phyloP scores from a whole-genome alignment of 768 basidiomycete genomes.

The Boletus eberwhitei region DNA sequence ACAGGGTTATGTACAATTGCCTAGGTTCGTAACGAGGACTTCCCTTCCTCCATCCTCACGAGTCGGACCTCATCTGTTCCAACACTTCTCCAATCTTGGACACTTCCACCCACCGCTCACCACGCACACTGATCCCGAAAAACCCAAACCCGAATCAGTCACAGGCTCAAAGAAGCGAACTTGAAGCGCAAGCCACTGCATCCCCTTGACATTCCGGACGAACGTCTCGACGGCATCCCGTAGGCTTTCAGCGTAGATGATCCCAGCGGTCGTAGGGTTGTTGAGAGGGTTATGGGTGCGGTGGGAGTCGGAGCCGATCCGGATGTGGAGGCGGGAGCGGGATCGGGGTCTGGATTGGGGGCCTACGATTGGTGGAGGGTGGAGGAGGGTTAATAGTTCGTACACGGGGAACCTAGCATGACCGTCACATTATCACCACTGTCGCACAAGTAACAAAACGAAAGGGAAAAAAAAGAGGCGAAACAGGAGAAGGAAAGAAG shows the following conservation, averaged over 20 bases:
- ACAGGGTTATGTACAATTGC: conserved; percentile 53
- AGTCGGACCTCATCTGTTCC: conserved; percentile 65
- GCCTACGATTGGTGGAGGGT: conserved; percentile 44
- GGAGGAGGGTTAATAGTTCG: conserved; percentile 52
- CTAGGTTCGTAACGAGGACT: conserved; percentile 56
- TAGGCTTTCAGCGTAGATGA: conserved; percentile 65
- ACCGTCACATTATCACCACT: neutral
- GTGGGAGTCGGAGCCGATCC: neutral
- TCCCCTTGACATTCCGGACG: conserved; percentile 53
- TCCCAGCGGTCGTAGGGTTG: conserved; percentile 46
- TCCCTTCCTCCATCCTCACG: conserved; percentile 55
- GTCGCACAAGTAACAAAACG: neutral
- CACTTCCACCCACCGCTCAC: conserved; percentile 52
- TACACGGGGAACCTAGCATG: conserved; percentile 56
- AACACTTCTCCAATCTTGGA: conserved; percentile 69
- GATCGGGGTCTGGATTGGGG: neutral
- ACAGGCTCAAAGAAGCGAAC: neutral
- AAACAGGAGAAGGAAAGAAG: no score
- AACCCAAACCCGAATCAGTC: neutral
- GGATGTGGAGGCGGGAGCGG: neutral
- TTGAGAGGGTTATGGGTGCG: neutral
- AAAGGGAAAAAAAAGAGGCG: no score
- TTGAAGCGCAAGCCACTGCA: neutral
- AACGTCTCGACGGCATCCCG: conserved; percentile 57
- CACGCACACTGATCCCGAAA: neutral